These are phyloP conservation scores for Pseudocercospora eumusae DNA, from an alignment of 2,329 filamentous ascomycete genomes.

Conservation along the genomic window DNA sequence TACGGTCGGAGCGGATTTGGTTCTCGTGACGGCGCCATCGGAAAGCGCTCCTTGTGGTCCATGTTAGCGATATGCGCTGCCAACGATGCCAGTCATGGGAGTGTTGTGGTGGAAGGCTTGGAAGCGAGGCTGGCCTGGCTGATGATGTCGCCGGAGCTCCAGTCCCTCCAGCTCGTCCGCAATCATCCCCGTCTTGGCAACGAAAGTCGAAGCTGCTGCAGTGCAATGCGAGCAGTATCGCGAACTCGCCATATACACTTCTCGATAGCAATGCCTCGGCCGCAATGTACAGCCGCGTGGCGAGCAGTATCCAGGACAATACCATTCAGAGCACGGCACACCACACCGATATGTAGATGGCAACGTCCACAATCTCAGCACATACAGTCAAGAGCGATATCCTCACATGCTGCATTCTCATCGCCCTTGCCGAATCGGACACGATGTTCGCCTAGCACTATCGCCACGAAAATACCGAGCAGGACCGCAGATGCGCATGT, in stretches of 20 bases:
- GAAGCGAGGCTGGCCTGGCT: not conserved
- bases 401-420: not conserved
- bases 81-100: not conserved
- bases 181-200: constrained; percentile 11
- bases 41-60: constrained; percentile 32
- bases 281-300: constrained; percentile 9
- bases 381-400: constrained; percentile 4
- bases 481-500: not conserved
- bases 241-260: not conserved
- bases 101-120: not conserved
- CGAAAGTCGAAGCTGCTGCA: not conserved
- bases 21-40: constrained; percentile 50
- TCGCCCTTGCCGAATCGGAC: constrained; percentile 1
- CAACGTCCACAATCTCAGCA: constrained; percentile 6
- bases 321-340: constrained; percentile 12
- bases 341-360: constrained; percentile 13
- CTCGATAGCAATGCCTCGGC: constrained; percentile 11
- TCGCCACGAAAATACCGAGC: constrained; percentile 1
- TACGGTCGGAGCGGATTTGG: constrained; percentile 69
- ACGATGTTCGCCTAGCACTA: not conserved
- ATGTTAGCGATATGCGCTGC: constrained; percentile 4
- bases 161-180: too few relatives aligned
- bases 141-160: constrained; percentile 12
- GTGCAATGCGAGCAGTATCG: not conserved
- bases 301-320: constrained; percentile 8